Evolutionary conservation across 2,329 filamentous ascomycete genomes (phyloP).

Genomic region (Fusarium scirpi): DNA sequence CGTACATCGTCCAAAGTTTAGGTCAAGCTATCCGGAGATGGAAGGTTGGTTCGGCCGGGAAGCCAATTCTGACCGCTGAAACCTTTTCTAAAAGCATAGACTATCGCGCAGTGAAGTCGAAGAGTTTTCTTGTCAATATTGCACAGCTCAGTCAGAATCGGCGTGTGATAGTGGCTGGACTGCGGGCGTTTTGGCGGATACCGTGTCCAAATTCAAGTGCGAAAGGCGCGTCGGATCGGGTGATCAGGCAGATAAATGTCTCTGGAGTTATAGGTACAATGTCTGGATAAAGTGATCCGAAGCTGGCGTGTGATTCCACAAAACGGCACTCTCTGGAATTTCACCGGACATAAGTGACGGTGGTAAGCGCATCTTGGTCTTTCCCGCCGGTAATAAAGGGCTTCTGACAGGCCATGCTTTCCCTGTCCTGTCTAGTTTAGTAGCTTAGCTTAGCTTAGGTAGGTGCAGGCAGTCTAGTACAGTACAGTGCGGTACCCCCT

Average conservation of each 20-base stretch:
- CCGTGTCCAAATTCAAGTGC: constrained; percentile 3
- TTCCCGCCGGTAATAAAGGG: constrained; percentile 17
- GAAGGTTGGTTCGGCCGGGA: constrained; percentile 35
- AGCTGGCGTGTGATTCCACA: constrained; percentile 29
- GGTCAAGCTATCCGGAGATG: constrained; percentile 2
- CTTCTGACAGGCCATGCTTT: constrained; percentile 8
- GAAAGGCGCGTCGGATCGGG: not conserved
- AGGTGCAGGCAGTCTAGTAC: not conserved
- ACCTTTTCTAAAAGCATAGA: not conserved
- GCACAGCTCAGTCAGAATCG: not conserved
- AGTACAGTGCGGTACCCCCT: not conserved
- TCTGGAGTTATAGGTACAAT: not conserved
- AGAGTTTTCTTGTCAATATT: not conserved
- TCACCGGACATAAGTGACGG: not conserved
- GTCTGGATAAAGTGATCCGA: constrained; percentile 20
- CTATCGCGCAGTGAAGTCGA: not conserved
- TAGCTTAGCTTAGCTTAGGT: not conserved
- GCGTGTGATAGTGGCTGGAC: constrained; percentile 14
- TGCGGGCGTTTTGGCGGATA: constrained; percentile 17
- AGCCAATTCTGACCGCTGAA: constrained; percentile 18
- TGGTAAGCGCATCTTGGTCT: constrained; percentile 3
- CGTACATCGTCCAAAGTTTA: constrained; percentile 36
- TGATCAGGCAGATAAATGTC: not conserved
- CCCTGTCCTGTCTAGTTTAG: not conserved
- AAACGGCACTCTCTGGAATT: constrained; percentile 24